Evolutionary conservation across 2,329 filamentous ascomycete genomes (phyloP).

Genomic region (Botryotinia globosa): DNA sequence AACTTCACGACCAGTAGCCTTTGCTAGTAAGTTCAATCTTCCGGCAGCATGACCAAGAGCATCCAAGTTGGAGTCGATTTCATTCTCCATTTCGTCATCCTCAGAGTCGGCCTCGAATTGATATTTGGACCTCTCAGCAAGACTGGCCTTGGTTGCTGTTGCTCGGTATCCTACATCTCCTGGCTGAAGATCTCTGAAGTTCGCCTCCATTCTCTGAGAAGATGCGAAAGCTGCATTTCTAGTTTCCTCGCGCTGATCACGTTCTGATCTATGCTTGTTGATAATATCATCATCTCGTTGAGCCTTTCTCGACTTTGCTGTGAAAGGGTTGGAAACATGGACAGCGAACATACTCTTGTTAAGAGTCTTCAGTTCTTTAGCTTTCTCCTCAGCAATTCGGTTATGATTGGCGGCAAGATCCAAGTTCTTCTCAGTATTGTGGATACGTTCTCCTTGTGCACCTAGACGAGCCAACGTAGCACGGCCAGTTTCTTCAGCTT

Average conservation of each 20-base stretch:
- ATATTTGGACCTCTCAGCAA: conserved; percentile 68
- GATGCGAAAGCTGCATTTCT: conserved; percentile 52
- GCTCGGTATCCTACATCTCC: conserved; percentile 35
- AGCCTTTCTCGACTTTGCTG: conserved; percentile 60
- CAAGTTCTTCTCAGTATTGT: conserved; percentile 80
- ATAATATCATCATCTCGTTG: conserved; percentile 67
- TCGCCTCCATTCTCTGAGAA: conserved; percentile 53
- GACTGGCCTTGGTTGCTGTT: conserved; percentile 38
- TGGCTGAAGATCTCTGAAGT: conserved; percentile 45
- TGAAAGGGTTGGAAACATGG: conserved; percentile 76
- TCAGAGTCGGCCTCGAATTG: conserved; percentile 62
- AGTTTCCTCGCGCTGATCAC: conserved; percentile 62
- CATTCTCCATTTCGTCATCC: conserved; percentile 57
- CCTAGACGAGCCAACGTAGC: conserved; percentile 71
- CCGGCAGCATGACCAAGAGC: conserved; percentile 59
- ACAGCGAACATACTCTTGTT: conserved; percentile 91
- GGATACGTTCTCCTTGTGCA: conserved; percentile 74
- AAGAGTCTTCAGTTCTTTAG: conserved; percentile 77
- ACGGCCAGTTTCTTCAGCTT: conserved; percentile 68
- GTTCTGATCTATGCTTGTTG: conserved; percentile 64
- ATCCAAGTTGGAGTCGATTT: conserved; percentile 66
- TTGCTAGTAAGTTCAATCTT: conserved; percentile 69
- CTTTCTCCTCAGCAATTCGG: conserved; percentile 72
- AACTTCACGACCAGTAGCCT: conserved; percentile 72
- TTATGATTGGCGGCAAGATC: conserved; percentile 77